These are phyloP conservation scores for Saccharomycopsis oosterbeekiorum DNA, from an alignment of 805 yeast species.

Conservation along the genomic window DNA sequence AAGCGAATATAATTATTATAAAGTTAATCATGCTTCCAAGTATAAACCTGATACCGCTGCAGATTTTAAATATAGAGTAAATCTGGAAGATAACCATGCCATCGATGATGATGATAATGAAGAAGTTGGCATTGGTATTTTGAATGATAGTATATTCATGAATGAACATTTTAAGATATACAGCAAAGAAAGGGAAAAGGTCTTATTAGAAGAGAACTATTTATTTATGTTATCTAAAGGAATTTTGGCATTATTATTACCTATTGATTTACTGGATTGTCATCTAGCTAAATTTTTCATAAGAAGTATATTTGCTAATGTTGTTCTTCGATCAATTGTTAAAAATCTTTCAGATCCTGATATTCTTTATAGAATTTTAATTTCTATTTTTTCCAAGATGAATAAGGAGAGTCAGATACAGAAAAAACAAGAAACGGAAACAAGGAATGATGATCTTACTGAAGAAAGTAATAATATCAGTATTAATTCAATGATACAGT, in stretches of 20 bases:
- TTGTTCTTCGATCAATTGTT: constrained; percentile 32
- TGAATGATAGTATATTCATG: neutral
- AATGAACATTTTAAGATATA: neutral
- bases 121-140: neutral
- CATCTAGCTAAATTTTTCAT: constrained; percentile 31
- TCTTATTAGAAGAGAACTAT: constrained; percentile 26
- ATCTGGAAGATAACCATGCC: neutral
- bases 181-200: neutral
- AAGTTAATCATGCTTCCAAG: neutral
- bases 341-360: constrained; percentile 43
- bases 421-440: neutral
- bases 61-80: neutral
- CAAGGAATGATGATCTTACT: neutral
- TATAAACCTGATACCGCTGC: neutral
- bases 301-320: constrained; percentile 32
- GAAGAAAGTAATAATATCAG: neutral
- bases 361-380: constrained; percentile 37
- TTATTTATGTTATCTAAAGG: constrained; percentile 28
- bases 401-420: neutral
- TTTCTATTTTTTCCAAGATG: constrained; percentile 1
- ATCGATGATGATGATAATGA: neutral
- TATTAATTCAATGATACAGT: neutral
- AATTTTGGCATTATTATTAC: constrained; percentile 29
- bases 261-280: constrained; percentile 33
- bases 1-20: neutral